Conservation (phyloP, 2,329 filamentous ascomycete genomes). For the Alternaria sp. region DNA sequence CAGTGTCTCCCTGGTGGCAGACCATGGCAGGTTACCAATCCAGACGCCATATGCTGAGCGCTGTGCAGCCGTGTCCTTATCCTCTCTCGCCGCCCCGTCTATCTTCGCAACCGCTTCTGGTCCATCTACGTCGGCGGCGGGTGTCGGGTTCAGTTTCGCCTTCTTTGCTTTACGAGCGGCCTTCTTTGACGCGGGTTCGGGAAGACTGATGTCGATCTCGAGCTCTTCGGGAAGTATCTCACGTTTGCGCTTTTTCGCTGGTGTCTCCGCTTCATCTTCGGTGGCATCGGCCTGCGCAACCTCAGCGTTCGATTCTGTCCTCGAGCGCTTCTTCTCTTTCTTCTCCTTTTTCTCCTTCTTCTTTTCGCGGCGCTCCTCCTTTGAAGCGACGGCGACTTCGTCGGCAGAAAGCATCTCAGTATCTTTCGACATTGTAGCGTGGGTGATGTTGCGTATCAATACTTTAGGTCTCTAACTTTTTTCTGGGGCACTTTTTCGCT, state of each 20-base stretch:
- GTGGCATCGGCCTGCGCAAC: slow-evolving; percentile 23
- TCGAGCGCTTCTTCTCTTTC: slow-evolving; percentile 36
- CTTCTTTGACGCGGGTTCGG: slow-evolving; percentile 95
- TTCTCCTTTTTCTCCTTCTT: slow-evolving; percentile 42
- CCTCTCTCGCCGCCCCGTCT: slow-evolving; percentile 49
- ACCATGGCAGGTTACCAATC: slow-evolving; percentile 96
- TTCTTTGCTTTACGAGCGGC: slow-evolving; percentile 91
- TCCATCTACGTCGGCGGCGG: slow-evolving; percentile 22
- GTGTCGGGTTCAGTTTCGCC: slow-evolving; percentile 62
- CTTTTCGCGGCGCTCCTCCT: slow-evolving; percentile 37
- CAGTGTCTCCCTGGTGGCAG: slow-evolving; percentile 75
- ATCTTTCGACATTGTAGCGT: slow-evolving; percentile 24
- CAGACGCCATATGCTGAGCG: slow-evolving; percentile 88
- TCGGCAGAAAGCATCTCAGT: slow-evolving; percentile 18
- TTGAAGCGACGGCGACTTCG: slow-evolving; percentile 19
- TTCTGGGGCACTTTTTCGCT: slow-evolving; percentile 27
- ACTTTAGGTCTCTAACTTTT: slow-evolving; percentile 24
- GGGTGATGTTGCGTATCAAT: not conserved
- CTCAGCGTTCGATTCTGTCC: slow-evolving; percentile 25
- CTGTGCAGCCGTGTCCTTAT: slow-evolving; percentile 52
- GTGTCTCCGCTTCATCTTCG: slow-evolving; percentile 27
- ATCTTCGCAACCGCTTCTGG: slow-evolving; percentile 19
- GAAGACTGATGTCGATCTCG: slow-evolving; percentile 87
- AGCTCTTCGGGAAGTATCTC: slow-evolving; percentile 71
- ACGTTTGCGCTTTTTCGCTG: slow-evolving; percentile 61